Base-by-base conservation (phyloP, 805 yeast genomes). In the Pichia sporocuriosa region DNA sequence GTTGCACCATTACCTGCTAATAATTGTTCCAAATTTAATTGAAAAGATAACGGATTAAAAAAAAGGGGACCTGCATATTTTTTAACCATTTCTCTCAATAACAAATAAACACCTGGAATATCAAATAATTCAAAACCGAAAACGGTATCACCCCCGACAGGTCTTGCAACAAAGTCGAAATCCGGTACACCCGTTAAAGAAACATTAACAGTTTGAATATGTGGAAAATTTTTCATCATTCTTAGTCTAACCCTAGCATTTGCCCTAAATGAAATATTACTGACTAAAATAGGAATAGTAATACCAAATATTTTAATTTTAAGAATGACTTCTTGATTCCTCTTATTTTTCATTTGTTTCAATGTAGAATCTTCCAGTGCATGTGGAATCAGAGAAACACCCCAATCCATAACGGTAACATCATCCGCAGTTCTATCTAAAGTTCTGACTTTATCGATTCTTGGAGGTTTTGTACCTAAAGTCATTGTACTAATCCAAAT, bases 371-470 rank as follows among this genome's bases (percentile, higher is more conserved):
- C 99, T 32, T 83, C 82, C 37, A 77, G 63, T 30, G 88, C 84
- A 62, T 86, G 87, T n/a, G 99, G 98, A 22, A 86, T 83, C 67
- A 89, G 86, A 1, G 96, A 84, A 33, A 84, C 75, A 32, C 80
- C 83, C 97, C 97, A 90, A 63, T 93, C 98, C 96, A 93, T 93
- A 40, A 94, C 96, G 10, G 90, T 94, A 39, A 93, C 82, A 57
- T 90, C 96, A 47, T 83, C 84, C 24, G 78, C 81, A n/a, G 97
- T 90, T 48, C 90, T 85, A 37, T 81, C 84, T 56, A 88, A 76
- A 2, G 97, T 85, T 58, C 93, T 85, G 16, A 90, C 97, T 48
- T 72, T 71, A 57, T 93, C 97, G 46, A 93, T 72, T 61, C 98
- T 76, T 26, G 96, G 96, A 9, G 99, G 96, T 65, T 93, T 93